phyloP scores from a whole-genome alignment of 495 filamentous ascomycete genomes.

The Emericellopsis terricola region DNA sequence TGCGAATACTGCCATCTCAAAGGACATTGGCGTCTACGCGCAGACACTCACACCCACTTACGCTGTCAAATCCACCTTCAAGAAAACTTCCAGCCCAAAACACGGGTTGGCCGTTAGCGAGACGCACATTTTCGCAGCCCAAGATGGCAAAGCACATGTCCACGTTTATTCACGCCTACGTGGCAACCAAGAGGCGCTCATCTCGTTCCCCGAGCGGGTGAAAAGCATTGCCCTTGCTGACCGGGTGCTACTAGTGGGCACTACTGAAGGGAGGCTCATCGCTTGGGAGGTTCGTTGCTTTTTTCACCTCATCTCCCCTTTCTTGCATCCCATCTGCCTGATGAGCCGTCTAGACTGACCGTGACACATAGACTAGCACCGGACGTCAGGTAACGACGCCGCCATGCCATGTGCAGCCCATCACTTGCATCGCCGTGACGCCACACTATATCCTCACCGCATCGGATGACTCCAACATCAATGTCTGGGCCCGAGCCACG shows the following conservation, averaged over 20 bases:
- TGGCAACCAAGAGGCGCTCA: constrained; percentile 68
- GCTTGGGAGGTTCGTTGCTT: constrained; percentile 78
- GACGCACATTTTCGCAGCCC: constrained; percentile 78
- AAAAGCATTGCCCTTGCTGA: constrained; percentile 45
- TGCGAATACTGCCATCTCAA: constrained; percentile 44
- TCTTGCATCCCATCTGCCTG: background rate
- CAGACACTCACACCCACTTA: constrained; percentile 64
- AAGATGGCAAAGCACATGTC: constrained; percentile 76
- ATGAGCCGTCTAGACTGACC: background rate
- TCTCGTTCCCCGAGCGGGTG: constrained; percentile 75
- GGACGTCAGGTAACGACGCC: constrained; percentile 80
- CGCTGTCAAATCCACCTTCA: constrained; percentile 58
- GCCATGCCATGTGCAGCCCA: constrained; percentile 68
- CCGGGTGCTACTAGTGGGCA: constrained; percentile 68
- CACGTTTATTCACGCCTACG: constrained; percentile 77
- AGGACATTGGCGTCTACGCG: constrained; percentile 70
- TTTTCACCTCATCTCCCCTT: background rate
- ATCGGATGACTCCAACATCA: constrained; percentile 72
- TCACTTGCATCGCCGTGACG: constrained; percentile 56
- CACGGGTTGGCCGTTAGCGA: constrained; percentile 68
- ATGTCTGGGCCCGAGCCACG: constrained; percentile 68
- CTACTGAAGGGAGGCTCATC: constrained; percentile 67
- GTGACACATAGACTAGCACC: constrained; percentile 45
- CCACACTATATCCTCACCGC: constrained; percentile 72
- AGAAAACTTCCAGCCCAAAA: constrained; percentile 69